These are phyloP conservation scores for Boechera retrofracta DNA, from an alignment of 345 rosid genomes.

Conservation along the genomic window DNA sequence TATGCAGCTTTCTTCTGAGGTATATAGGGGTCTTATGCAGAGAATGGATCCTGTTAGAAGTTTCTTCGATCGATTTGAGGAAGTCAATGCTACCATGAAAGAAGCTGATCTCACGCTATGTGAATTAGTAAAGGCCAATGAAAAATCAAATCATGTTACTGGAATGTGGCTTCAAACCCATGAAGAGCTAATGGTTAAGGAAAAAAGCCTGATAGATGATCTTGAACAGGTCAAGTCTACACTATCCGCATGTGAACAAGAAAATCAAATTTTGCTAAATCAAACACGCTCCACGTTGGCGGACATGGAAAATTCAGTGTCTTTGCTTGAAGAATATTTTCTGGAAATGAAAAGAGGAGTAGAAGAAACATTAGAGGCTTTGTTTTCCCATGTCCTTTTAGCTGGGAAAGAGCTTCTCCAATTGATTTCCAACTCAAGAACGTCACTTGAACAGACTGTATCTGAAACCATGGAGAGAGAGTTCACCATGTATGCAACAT, in stretches of 20 bases:
- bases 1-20: constrained; percentile 38
- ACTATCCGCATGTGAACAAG: constrained; percentile 56
- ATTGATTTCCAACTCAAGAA: constrained; percentile 52
- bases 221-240: constrained; percentile 65
- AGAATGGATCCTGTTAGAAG: constrained; percentile 50
- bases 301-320: constrained; percentile 58
- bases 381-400: constrained; percentile 54
- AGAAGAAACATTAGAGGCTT: constrained; percentile 56
- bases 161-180: constrained; percentile 61
- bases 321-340: constrained; percentile 64
- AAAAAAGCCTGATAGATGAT: constrained; percentile 55
- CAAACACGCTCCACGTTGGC: constrained; percentile 47
- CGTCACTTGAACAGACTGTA: constrained; percentile 61
- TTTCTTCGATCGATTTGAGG: constrained; percentile 70
- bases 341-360: constrained; percentile 64
- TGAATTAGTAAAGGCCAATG: constrained; percentile 68
- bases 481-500: constrained; percentile 52
- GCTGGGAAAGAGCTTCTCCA: constrained; percentile 55
- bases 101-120: constrained; percentile 77
- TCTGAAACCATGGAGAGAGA: constrained; percentile 65
- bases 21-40: constrained; percentile 52
- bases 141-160: constrained; percentile 58
- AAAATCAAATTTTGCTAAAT: constrained; percentile 57
- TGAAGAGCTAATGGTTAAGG: constrained; percentile 60
- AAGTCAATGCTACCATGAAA: constrained; percentile 67